Evolutionary conservation across 257 asterid genomes (phyloP).

Genomic region (Scutellaria barbata): DNA sequence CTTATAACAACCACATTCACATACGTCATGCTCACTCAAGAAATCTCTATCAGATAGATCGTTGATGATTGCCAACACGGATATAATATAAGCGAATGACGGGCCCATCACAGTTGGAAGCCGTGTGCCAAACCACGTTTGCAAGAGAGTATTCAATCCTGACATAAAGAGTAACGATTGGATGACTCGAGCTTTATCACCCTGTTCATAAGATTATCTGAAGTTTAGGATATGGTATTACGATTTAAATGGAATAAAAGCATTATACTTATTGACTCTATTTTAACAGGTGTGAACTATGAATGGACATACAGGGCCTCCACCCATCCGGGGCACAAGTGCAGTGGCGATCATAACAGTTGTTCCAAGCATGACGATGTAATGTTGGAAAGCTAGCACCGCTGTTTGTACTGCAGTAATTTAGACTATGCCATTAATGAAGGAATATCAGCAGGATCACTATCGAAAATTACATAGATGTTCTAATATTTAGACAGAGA

Average conservation of each 20-base stretch:
- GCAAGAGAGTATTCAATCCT: conserved; percentile 87
- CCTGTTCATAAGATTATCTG: conserved; percentile 50
- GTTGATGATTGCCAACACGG: conserved; percentile 71
- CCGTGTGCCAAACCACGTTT: conserved; percentile 89
- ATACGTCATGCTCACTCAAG: conserved; percentile 65
- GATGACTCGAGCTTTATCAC: conserved; percentile 90
- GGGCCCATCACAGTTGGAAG: conserved; percentile 99
- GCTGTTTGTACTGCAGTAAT: conserved; percentile 72
- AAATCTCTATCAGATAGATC: conserved; percentile 59
- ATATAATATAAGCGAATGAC: conserved; percentile 75
- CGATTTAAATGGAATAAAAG: conserved; percentile 16
- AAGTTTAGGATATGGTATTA: background rate
- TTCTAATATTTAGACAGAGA: no score
- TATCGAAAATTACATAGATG: background rate
- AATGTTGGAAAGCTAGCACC: conserved; percentile 85
- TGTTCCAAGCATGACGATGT: conserved; percentile 95
- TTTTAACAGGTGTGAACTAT: conserved; percentile 7
- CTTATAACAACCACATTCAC: conserved; percentile 29
- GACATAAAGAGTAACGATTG: conserved; percentile 92
- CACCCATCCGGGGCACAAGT: conserved; percentile 98
- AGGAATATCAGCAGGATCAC: conserved; percentile 3
- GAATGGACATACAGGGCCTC: conserved; percentile 64
- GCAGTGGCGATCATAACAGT: conserved; percentile 74
- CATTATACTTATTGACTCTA: background rate
- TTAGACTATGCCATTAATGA: conserved; percentile 5